Evolutionary conservation across 2,329 filamentous ascomycete genomes (phyloP).

Genomic region (Hyphodiscus sp.): DNA sequence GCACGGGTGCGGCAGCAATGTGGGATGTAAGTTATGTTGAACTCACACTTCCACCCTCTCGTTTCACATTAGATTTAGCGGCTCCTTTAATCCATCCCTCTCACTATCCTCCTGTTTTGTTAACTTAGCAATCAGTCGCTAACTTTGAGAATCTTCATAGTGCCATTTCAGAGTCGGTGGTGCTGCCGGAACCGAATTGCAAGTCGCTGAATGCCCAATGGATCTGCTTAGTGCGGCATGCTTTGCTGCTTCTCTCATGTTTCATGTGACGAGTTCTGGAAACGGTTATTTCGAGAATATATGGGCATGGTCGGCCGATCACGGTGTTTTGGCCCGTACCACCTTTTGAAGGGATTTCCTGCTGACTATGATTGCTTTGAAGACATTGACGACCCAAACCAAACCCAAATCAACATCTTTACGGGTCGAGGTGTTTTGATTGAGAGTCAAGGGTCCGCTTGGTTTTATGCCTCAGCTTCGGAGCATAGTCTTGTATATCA

Average conservation of each 20-base stretch:
- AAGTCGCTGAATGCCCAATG: conserved; percentile 26
- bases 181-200: conserved; percentile 29
- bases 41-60: no score
- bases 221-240: conserved; percentile 19
- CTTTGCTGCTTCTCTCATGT: conserved; percentile 10
- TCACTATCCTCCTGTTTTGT: no score
- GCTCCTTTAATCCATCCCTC: no score
- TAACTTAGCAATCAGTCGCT: not conserved
- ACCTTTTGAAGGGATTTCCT: no score
- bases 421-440: conserved; percentile 31
- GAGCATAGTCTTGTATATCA: conserved; percentile 55
- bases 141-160: no score
- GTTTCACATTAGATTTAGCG: no score
- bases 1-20: no score
- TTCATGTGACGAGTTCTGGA: conserved; percentile 11
- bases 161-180: conserved; percentile 34
- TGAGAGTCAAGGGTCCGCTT: conserved; percentile 41
- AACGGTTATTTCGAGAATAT: conserved; percentile 16
- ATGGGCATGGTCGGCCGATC: conserved; percentile 16
- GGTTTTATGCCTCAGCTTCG: conserved; percentile 58
- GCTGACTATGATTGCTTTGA: no score
- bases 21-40: no score
- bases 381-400: conserved; percentile 24
- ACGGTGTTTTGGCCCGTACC: no score
- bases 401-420: conserved; percentile 6